Percentiles rank a stretch among this genome's conserved stretches.
Evolutionary conservation across 306 rosid genomes (phyloP).

Genomic region (Glycyrrhiza uralensis): DNA sequence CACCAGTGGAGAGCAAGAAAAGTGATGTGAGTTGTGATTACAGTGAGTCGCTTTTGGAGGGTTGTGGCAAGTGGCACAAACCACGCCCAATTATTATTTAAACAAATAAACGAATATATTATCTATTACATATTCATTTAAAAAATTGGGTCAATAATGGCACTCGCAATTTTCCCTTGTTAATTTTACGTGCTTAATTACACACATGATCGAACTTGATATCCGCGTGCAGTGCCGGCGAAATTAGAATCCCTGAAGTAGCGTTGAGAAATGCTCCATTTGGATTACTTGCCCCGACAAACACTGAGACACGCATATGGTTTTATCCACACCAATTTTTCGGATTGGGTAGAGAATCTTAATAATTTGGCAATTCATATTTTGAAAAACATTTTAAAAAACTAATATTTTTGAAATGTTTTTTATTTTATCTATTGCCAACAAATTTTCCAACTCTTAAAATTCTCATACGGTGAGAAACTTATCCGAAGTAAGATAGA

Average conservation of each 20-base stretch:
- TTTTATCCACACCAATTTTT: constrained; percentile 25
- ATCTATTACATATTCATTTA: not conserved
- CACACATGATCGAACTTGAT: constrained; percentile 5
- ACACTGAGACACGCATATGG: constrained; percentile 7
- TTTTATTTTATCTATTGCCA: too few relatives aligned
- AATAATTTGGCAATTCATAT: too few relatives aligned
- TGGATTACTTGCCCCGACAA: constrained; percentile 19
- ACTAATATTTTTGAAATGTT: too few relatives aligned
- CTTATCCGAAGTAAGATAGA: too few relatives aligned
- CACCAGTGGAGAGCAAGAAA: too few relatives aligned
- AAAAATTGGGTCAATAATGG: constrained; percentile 18
- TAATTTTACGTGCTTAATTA: not conserved
- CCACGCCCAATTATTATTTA: constrained; percentile 8
- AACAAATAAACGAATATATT: not conserved
- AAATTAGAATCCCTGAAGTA: not conserved
- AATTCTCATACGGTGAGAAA: too few relatives aligned
- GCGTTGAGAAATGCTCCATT: not conserved
- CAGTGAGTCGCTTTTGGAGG: constrained; percentile 29
- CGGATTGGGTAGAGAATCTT: too few relatives aligned
- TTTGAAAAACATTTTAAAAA: too few relatives aligned
- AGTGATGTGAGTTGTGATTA: too few relatives aligned
- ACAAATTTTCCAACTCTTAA: too few relatives aligned
- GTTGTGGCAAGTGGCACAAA: constrained; percentile 3
- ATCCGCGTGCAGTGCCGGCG: not conserved
- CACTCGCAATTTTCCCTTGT: not conserved